A percentile compares a stretch with the other conserved stretches of the same genome.
phyloP scores from a whole-genome alignment of 108 stramenopile genomes.

The Thalassiosira profunda region DNA sequence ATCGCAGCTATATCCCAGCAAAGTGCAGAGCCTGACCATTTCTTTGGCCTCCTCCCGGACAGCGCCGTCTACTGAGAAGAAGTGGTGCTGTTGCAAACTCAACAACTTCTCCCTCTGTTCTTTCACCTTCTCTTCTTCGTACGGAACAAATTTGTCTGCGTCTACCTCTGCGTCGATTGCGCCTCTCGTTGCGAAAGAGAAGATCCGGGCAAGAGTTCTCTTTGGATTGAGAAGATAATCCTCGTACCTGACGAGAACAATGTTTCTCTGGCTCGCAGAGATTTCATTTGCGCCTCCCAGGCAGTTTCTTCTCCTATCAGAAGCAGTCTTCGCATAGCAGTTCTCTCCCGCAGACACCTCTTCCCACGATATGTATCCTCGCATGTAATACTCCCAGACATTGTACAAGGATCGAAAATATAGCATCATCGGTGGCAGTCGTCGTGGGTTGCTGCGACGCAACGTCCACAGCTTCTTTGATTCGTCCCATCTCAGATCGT shows the following conservation, averaged over 20 bases:
- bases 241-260: slow-evolving; percentile 23
- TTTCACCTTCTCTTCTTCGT: neutral
- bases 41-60: slow-evolving; percentile 17
- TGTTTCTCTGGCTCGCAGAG: slow-evolving; percentile 4
- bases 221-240: slow-evolving; percentile 20
- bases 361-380: slow-evolving; percentile 23
- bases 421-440: slow-evolving; percentile 7
- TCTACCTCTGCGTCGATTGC: slow-evolving; percentile 9
- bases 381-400: slow-evolving; percentile 25
- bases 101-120: neutral
- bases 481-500: slow-evolving; percentile 7
- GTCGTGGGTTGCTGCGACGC: slow-evolving; percentile 9
- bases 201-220: slow-evolving; percentile 18
- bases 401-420: slow-evolving; percentile 17
- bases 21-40: slow-evolving; percentile 1
- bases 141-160: slow-evolving; percentile 4
- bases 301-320: slow-evolving; percentile 7
- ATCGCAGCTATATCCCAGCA: slow-evolving; percentile 24
- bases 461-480: slow-evolving; percentile 2
- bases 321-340: neutral
- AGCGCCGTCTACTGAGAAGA: slow-evolving; percentile 9
- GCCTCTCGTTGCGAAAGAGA: slow-evolving; percentile 24
- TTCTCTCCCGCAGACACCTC: slow-evolving; percentile 1
- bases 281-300: slow-evolving; percentile 19
- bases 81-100: slow-evolving; percentile 1